phyloP scores from a whole-genome alignment of 192 early-diverging fungal genomes.

The Coemansia furcata region DNA sequence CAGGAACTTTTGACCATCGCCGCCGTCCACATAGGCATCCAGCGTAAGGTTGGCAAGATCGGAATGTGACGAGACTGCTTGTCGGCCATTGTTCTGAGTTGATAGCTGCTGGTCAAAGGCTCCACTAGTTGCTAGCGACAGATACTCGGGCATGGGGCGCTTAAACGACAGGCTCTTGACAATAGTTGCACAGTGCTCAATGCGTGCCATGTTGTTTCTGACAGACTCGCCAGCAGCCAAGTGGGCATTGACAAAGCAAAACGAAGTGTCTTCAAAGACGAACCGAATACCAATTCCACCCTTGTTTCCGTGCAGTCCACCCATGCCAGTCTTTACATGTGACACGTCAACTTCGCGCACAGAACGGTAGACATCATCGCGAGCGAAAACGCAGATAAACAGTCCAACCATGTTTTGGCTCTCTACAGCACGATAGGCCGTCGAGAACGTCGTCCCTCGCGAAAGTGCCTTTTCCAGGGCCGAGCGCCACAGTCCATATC shows the following conservation, averaged over 20 bases:
- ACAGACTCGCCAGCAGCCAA: constrained; percentile 86
- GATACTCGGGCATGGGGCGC: constrained; percentile 13
- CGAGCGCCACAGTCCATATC: constrained; percentile 83
- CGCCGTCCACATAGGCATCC: constrained; percentile 64
- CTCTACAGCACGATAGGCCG: constrained; percentile 64
- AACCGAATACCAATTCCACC: constrained; percentile 85
- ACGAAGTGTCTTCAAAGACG: constrained; percentile 74
- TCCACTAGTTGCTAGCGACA: neutral
- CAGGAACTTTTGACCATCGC: constrained; percentile 82
- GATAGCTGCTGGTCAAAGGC: neutral
- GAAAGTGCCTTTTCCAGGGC: constrained; percentile 63
- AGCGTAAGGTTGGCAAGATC: constrained; percentile 57
- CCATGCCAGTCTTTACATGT: constrained; percentile 88
- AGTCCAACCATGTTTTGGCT: constrained; percentile 87
- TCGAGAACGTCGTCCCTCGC: constrained; percentile 41
- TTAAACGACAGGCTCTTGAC: constrained; percentile 50
- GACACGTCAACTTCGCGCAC: constrained; percentile 63
- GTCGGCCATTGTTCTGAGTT: neutral
- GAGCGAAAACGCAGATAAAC: constrained; percentile 84
- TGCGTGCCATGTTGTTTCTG: constrained; percentile 78
- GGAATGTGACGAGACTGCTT: constrained; percentile 54
- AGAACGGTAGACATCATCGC: constrained; percentile 53
- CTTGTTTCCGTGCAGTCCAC: constrained; percentile 91
- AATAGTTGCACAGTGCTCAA: constrained; percentile 52
- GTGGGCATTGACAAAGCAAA: constrained; percentile 88